phyloP scores from a whole-genome alignment of 352 stramenopile genomes.

The Thalassiosira exigua region DNA sequence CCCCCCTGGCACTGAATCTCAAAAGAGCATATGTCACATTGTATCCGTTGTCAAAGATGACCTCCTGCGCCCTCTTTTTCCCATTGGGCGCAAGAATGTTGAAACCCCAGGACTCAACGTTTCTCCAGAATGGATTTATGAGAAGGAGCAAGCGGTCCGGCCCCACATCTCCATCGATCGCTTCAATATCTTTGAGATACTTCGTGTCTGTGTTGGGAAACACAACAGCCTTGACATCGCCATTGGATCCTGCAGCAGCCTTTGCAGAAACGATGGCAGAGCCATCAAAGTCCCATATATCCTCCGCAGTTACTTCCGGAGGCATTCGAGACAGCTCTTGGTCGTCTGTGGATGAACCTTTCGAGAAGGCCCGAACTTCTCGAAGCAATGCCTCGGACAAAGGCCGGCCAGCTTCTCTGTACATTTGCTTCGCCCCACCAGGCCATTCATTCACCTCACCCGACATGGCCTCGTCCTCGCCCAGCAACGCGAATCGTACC shows the following conservation, averaged over 20 bases:
- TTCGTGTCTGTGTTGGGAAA: slow-evolving; percentile 83
- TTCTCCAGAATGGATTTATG: slow-evolving; percentile 82
- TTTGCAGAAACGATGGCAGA: slow-evolving; percentile 67
- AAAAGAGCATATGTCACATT: slow-evolving; percentile 73
- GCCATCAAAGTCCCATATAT: slow-evolving; percentile 85
- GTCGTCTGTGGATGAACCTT: slow-evolving; percentile 14
- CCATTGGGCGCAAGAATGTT: slow-evolving; percentile 77
- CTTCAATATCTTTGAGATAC: slow-evolving; percentile 80
- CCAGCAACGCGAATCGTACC: slow-evolving; percentile 73
- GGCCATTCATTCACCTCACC: slow-evolving; percentile 75
- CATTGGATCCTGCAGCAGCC: slow-evolving; percentile 42
- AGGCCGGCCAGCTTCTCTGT: slow-evolving; percentile 70
- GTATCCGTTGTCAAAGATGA: slow-evolving; percentile 76
- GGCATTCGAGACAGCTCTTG: slow-evolving; percentile 17
- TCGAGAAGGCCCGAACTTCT: slow-evolving; percentile 54
- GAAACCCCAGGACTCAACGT: slow-evolving; percentile 80
- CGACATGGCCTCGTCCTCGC: slow-evolving; percentile 52
- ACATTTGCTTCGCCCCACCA: slow-evolving; percentile 80
- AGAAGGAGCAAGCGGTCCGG: slow-evolving; percentile 70
- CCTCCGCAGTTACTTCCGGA: slow-evolving; percentile 61
- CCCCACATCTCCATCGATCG: slow-evolving; percentile 53
- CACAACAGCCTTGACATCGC: slow-evolving; percentile 76
- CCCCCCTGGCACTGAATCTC: slow-evolving; percentile 67
- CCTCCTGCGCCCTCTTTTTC: slow-evolving; percentile 72
- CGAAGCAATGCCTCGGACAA: slow-evolving; percentile 65